Base-by-base conservation (phyloP, 192 early-diverging fungal species). In the Coemansia sp. region DNA sequence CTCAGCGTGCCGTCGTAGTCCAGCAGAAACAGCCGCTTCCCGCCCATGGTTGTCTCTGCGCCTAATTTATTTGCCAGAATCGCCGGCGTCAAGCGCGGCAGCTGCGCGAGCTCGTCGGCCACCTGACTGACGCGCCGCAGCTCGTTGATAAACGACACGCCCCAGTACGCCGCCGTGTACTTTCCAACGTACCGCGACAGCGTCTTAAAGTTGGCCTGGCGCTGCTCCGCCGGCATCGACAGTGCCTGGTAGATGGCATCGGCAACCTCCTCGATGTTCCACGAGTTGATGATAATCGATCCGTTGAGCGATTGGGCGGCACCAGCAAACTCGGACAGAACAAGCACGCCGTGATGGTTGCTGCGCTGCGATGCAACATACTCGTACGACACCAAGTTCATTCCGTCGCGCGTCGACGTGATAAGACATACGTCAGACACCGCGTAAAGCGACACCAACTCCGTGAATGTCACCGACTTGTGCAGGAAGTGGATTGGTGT, bases 381-480 rank as follows among this genome's bases (percentile, higher is more conserved):
- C 85, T 99, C 98, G 80, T 98, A 99, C 18, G 94, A 96, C 4
- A 96, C 98, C 52, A 99, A 78, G 77, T 99, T 99, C 98, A 99
- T 99, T 47, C 98, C 98, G 81, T 99, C 97, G 65, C 98, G 89
- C 7, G 98, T 99, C 47, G 95, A 98, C 37, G 96, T 94, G 15
- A 99, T 90, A 54, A 99, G 77, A 64, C 98, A 99, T 10, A 92
- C 96, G 81, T 99, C 98, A 0, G 96, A 89, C 19, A 95, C 88
- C 1, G 96, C 93, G 79, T 99, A 99, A 47, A 99, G 88, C 11
- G 96, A 87, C 5, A 97, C 95, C 19, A 99, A 83, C 78, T 99
- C 98, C 26, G 96, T 88, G 77, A 99, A 98, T 41, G 77, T 83
- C 55, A 99, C 92, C 5, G 96, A 96, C 73, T 94, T 92, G 84